Evolutionary conservation across 139 green algal genomes (phyloP), one percentile per base, ranked within the genome.

Genomic region (Ostreobium quekettii): DNA sequence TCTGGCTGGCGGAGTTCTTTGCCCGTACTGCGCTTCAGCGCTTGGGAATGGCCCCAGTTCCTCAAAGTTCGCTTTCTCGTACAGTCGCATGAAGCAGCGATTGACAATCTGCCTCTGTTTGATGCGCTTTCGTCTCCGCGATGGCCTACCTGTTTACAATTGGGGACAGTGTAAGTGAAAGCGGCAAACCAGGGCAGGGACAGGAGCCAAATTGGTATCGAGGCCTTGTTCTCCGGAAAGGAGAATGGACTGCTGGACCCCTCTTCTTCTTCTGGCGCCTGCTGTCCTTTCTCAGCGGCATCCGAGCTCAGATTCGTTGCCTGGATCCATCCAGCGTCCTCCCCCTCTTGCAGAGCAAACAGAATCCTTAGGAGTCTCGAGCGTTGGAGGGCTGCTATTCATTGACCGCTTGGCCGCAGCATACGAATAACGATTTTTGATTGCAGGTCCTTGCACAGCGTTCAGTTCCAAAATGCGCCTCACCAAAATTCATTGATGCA

Each of bases 101-200:
- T 53, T 53, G 15, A 53, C 42, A 53, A 53, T 26, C 15, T 19
- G 42, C 15, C 42, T 53, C 19, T 53, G 42, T 53, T 53, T 53
- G 15, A 53, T 53, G 42, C 19, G 19, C 42, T 53, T 11, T 26
- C 15, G 15, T 53, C 19, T 53, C 15, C 15, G 15, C 19, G 46
- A 53, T n/a, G n/a, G 22, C 26, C 26, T 47, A 28, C 63, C 26
- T 59, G 36, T 32, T 69, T 67, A 53, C 76, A 82, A 60, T 82
- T 37, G 1, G 76, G 76, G 36, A 78, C 48, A 19, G 71, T 82
- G 47, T 58, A 22, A 32, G 32, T 61, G 48, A 82, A 78, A 2
- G 62, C 38, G 28, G 28, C 46, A 47, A 71, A 71, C 76, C 76
- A 82, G 4, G 71, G 71, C 35, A 82, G 60, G 26, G 66, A 79